Evolutionary conservation across 106 monocot species (phyloP), one percentile per base, ranked within the genome.

Genomic region (Ottelia alismoides): DNA sequence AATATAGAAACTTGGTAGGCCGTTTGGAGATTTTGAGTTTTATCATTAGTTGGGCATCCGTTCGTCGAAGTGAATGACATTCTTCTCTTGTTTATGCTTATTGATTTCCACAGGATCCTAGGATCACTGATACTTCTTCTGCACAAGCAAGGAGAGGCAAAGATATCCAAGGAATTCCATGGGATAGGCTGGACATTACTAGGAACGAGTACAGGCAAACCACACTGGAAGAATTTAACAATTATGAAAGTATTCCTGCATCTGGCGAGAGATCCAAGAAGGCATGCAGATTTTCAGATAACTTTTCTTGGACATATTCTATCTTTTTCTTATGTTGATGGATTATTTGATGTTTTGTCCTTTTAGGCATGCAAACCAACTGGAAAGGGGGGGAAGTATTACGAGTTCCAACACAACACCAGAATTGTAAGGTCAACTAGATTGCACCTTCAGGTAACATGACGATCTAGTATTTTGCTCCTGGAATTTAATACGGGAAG

Each of bases 341-440:
- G n/a, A n/a, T n/a, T 10, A 19, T 22, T 45, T 29, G 43, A 28
- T 52, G 20, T 25, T 49, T 22, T 48, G 11, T 63, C 32, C 27
- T 23, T 24, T 53, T 11, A 90, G 89, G 62, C 53, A 25, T 84
- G 89, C 62, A 90, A 74, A 71, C 65, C 62, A 51, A 79, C 71
- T 20, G 71, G 52, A 45, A 90, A 74, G 65, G 84, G 77, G 7
- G 73, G 84, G 24, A 64, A 11, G 5, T 90, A 68, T 64, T 90
- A 77, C 65, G 89, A 84, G 18, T 90, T 90, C 47, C 70, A 55
- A 28, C 66, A 70, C 24, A 90, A 90, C 63, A 72, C 89, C 62
- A 90, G 89, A 77, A 68, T 71, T 54, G 89, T 90, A 31, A 90
- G 74, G 55, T 83, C 89, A 52, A 76, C 71, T 25, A 84, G 83